These are phyloP conservation scores for Olyra latifolia DNA, from an alignment of 176 grass and related monocot species.

Conservation along the genomic window DNA sequence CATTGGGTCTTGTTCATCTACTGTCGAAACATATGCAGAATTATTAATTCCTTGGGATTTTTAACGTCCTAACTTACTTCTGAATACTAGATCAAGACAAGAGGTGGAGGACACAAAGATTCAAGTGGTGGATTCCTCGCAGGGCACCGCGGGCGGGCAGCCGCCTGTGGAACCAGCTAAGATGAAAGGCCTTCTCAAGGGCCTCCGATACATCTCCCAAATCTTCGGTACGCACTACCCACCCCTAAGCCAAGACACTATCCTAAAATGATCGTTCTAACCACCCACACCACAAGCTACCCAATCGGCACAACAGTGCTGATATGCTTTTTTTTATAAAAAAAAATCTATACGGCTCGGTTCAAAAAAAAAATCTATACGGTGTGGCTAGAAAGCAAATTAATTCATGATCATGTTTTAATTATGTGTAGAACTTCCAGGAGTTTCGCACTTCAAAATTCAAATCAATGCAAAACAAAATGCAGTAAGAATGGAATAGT, in stretches of 20 bases:
- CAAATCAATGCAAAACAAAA: slow-evolving; percentile 7
- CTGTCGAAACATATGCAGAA: background rate
- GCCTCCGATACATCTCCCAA: slow-evolving; percentile 93
- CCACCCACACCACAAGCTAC: background rate
- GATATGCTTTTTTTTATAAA: background rate
- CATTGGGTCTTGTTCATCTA: background rate
- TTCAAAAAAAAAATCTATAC: too few species aligned
- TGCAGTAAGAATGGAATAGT: background rate
- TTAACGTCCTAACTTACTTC: background rate
- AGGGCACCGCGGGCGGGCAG: slow-evolving; percentile 43
- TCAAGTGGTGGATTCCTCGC: slow-evolving; percentile 45
- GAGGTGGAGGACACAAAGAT: slow-evolving; percentile 6
- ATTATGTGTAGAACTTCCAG: background rate
- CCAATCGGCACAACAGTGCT: background rate
- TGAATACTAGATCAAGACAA: slow-evolving; percentile 37
- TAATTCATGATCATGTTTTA: background rate
- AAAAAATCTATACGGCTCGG: too few species aligned
- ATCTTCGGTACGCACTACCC: slow-evolving; percentile 66
- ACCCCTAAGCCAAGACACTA: background rate
- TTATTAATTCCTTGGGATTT: background rate
- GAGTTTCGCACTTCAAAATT: background rate
- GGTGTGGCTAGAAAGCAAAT: too few species aligned
- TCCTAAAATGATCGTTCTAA: background rate
- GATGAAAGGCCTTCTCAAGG: slow-evolving; percentile 97
- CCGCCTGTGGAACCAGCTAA: slow-evolving; percentile 70